Conservation (phyloP, 208 protist genomes). For the Phytomonas sp. region DNA sequence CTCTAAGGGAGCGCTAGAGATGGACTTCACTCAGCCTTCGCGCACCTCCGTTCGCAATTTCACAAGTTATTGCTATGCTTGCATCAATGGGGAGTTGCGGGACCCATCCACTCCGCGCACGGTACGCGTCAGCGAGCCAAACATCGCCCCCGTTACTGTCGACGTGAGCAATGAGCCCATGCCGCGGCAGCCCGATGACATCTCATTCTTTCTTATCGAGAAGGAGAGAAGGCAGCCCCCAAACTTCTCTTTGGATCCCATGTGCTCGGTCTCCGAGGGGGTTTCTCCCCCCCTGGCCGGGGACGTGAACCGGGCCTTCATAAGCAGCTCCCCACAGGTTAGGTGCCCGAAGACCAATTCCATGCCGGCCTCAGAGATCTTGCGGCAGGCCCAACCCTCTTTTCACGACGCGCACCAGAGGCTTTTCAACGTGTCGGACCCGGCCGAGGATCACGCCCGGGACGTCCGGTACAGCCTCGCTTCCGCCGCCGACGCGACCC, state of each 20-base stretch:
- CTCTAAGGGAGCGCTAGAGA: neutral
- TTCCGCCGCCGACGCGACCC: no score
- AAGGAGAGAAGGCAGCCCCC: no score
- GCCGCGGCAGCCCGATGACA: neutral
- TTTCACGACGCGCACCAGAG: no score
- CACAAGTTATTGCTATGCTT: constrained; percentile 26
- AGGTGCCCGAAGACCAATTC: no score
- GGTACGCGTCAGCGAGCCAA: constrained; percentile 6
- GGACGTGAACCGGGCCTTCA: no score
- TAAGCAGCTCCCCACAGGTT: no score
- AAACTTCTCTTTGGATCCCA: no score
- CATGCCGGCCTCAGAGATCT: neutral
- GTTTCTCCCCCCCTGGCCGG: no score
- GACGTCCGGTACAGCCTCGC: neutral
- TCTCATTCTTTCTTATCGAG: neutral
- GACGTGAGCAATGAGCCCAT: neutral
- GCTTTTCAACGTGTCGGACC: no score
- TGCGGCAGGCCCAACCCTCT: neutral
- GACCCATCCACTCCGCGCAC: constrained; percentile 15
- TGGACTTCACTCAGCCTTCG: no score
- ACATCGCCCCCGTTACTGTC: neutral
- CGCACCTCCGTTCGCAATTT: constrained; percentile 25
- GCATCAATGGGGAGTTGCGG: neutral
- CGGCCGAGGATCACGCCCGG: no score
- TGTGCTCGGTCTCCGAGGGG: no score